Evolutionary conservation across 2,329 filamentous ascomycete species (phyloP).

Genomic region (Didymellaceae sp.): DNA sequence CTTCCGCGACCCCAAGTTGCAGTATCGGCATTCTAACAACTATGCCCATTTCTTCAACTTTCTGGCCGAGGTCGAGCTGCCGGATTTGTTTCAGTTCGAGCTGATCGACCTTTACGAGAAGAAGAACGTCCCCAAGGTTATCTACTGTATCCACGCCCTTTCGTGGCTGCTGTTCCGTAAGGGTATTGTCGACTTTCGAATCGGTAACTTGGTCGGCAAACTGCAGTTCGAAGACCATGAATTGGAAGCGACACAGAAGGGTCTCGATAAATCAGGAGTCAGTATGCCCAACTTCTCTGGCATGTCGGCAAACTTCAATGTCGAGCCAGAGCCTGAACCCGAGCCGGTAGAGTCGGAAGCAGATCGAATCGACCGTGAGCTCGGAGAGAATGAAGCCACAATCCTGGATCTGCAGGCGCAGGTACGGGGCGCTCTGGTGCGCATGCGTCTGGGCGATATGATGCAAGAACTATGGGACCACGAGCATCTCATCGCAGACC

Average conservation of each 20-base stretch:
- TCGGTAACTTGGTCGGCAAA: conserved; percentile 95
- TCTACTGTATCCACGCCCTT: conserved; percentile 96
- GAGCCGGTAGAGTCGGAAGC: conserved; percentile 84
- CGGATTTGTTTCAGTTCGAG: conserved; percentile 96
- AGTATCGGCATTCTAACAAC: conserved; percentile 96
- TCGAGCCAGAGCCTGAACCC: conserved; percentile 80
- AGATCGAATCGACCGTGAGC: conserved; percentile 81
- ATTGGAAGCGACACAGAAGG: conserved; percentile 94
- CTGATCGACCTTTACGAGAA: conserved; percentile 98
- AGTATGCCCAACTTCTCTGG: conserved; percentile 98
- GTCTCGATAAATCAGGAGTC: conserved; percentile 90
- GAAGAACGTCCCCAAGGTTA: conserved; percentile 99
- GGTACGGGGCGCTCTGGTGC: conserved; percentile 77
- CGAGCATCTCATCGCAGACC: conserved; percentile 77
- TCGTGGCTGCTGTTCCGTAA: conserved; percentile 98
- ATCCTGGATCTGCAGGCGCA: conserved; percentile 87
- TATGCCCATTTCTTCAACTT: conserved; percentile 96
- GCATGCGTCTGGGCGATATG: conserved; percentile 76
- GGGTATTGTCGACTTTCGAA: conserved; percentile 92
- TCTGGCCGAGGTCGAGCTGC: conserved; percentile 86
- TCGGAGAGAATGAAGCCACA: conserved; percentile 74
- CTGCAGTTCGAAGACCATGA: conserved; percentile 98
- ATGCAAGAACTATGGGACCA: conserved; percentile 93
- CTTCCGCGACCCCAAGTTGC: conserved; percentile 82
- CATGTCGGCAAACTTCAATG: conserved; percentile 94